A percentile compares a stretch with the other conserved stretches of the same genome.
These are phyloP conservation scores for Chrysoporthe puriensis DNA, from an alignment of 2,329 filamentous ascomycete species.

Conservation along the genomic window DNA sequence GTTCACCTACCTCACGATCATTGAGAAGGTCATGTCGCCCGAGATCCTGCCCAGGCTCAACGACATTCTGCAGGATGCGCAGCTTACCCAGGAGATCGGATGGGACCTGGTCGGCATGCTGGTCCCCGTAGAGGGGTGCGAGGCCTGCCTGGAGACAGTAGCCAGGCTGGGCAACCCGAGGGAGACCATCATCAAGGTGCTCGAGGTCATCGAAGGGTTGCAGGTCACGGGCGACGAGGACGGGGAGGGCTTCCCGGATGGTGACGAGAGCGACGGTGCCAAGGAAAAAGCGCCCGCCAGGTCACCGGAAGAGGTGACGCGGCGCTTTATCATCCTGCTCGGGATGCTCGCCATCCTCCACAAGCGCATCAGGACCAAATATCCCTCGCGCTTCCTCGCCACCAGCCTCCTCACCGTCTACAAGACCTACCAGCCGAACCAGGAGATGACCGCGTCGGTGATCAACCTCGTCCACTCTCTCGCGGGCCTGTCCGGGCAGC, in stretches of 20 bases:
- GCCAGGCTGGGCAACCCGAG: conserved; percentile 78
- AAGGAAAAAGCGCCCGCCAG: conserved; percentile 7
- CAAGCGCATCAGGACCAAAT: conserved; percentile 74
- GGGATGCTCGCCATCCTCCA: conserved; percentile 75
- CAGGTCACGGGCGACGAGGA: conserved; percentile 46
- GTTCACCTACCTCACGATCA: conserved; percentile 77
- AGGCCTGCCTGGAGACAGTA: conserved; percentile 72
- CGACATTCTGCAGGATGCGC: conserved; percentile 60
- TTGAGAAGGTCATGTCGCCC: conserved; percentile 72
- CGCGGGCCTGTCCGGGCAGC: conserved; percentile 59
- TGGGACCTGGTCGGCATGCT: conserved; percentile 84
- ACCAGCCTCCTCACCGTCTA: conserved; percentile 75
- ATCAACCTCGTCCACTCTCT: conserved; percentile 73
- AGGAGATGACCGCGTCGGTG: conserved; percentile 70
- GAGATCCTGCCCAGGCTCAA: conserved; percentile 70
- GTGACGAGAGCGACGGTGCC: conserved; percentile 32
- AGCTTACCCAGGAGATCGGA: conserved; percentile 76
- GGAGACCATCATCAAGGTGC: conserved; percentile 80
- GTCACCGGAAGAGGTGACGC: conserved; percentile 21
- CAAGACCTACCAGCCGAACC: conserved; percentile 64
- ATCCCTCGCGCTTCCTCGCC: conserved; percentile 77
- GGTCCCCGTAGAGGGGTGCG: conserved; percentile 68
- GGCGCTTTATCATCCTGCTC: conserved; percentile 70
- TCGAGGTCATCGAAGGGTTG: conserved; percentile 69
- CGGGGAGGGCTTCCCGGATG: conserved; percentile 35